A percentile compares a stretch with the other conserved stretches of the same genome.
Evolutionary conservation across 139 green algal genomes (phyloP).

Genomic region (Coelastrella sp.): DNA sequence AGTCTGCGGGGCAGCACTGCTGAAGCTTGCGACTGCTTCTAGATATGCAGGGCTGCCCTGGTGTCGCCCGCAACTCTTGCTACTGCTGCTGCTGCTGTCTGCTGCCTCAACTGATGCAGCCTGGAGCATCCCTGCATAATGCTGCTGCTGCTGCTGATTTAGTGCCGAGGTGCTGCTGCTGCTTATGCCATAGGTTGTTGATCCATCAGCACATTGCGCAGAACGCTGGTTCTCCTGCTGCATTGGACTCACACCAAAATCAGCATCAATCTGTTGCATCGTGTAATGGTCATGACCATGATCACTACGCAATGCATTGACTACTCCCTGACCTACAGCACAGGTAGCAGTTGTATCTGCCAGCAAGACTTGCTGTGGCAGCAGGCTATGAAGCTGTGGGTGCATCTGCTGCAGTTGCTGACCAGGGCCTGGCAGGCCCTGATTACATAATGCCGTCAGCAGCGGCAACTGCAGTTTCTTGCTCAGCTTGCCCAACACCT

Average conservation of each 20-base stretch:
- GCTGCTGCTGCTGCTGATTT: background rate
- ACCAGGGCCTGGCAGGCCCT: background rate
- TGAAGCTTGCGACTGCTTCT: background rate
- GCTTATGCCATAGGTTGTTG: background rate
- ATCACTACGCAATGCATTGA: background rate
- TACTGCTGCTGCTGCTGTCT: background rate
- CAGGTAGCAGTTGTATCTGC: conserved; percentile 36
- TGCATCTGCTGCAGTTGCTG: conserved; percentile 9
- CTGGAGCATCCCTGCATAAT: too few relatives aligned
- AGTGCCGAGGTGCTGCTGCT: background rate
- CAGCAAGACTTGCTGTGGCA: conserved; percentile 2
- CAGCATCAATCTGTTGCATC: too few relatives aligned
- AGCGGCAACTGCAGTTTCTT: conserved; percentile 6
- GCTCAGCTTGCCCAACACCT: background rate
- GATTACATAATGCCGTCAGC: background rate
- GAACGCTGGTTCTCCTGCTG: too few relatives aligned
- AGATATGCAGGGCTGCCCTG: background rate
- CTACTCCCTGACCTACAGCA: conserved; percentile 2
- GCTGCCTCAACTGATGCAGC: too few relatives aligned
- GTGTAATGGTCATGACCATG: background rate
- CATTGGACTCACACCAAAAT: too few relatives aligned
- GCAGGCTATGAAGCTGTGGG: background rate
- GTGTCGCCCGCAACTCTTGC: background rate
- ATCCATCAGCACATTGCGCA: too few relatives aligned
- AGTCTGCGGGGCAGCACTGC: background rate